Evolutionary conservation across 2,329 filamentous ascomycete genomes (phyloP).

Genomic region (Paecilomyces sp.): DNA sequence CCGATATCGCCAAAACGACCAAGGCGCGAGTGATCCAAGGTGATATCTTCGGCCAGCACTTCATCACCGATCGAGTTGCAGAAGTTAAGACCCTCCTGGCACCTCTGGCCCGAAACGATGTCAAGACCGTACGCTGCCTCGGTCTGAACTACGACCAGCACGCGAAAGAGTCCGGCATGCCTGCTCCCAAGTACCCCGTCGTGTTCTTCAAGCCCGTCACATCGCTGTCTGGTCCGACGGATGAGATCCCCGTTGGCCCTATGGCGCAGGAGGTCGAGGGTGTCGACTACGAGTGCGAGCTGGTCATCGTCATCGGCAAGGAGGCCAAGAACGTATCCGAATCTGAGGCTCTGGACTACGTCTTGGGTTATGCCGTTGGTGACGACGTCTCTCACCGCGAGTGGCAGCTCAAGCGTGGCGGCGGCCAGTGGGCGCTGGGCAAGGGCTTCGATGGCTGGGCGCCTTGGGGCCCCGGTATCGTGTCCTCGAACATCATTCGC

Average conservation of each 20-base stretch:
- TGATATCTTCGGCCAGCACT: slow-evolving; percentile 58
- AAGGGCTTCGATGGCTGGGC: slow-evolving; percentile 74
- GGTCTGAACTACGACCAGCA: slow-evolving; percentile 68
- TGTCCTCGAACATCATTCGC: slow-evolving; percentile 44
- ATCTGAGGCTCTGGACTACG: slow-evolving; percentile 59
- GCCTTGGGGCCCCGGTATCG: slow-evolving; percentile 65
- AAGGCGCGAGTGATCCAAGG: slow-evolving; percentile 58
- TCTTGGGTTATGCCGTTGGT: slow-evolving; percentile 67
- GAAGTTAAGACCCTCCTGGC: slow-evolving; percentile 49
- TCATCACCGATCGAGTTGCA: slow-evolving; percentile 56
- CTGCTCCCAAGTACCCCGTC: slow-evolving; percentile 63
- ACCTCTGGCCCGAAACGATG: slow-evolving; percentile 56
- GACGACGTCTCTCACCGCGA: slow-evolving; percentile 77
- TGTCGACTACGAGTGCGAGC: slow-evolving; percentile 74
- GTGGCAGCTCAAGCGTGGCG: slow-evolving; percentile 63
- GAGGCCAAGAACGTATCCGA: slow-evolving; percentile 59
- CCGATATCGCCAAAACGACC: slow-evolving; percentile 54
- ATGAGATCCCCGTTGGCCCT: slow-evolving; percentile 58
- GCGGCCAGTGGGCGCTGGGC: slow-evolving; percentile 63
- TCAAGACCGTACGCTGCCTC: slow-evolving; percentile 61
- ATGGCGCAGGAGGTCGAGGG: slow-evolving; percentile 60
- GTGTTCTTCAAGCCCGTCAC: slow-evolving; percentile 69
- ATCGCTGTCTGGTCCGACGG: slow-evolving; percentile 56
- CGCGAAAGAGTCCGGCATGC: slow-evolving; percentile 61
- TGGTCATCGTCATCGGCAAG: slow-evolving; percentile 66